A percentile compares a stretch with the other conserved stretches of the same genome.
phyloP scores from a whole-genome alignment of 805 yeast species.

The Metschnikowia amazonensis region DNA sequence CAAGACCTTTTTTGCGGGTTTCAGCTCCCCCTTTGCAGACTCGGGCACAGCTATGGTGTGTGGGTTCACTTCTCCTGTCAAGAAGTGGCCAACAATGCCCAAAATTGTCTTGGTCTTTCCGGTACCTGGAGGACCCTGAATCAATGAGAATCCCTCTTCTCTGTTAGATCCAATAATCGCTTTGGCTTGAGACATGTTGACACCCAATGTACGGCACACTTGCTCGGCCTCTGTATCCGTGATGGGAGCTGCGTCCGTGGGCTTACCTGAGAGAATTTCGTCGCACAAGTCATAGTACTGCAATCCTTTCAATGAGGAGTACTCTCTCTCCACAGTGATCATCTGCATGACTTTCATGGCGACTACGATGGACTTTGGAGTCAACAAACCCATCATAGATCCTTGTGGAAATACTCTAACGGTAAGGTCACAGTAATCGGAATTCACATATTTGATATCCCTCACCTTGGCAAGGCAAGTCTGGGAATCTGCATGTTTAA shows the following conservation, averaged over 20 bases:
- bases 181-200: conserved; percentile 85
- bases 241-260: conserved; percentile 41
- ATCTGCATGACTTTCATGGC: conserved; percentile 79
- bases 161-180: conserved; percentile 76
- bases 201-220: conserved; percentile 49
- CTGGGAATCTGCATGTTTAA: conserved; percentile 29
- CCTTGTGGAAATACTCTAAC: conserved; percentile 60
- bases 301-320: conserved; percentile 73
- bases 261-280: conserved; percentile 62
- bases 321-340: conserved; percentile 93
- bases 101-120: conserved; percentile 97
- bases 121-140: conserved; percentile 99
- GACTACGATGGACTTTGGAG: conserved; percentile 60
- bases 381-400: conserved; percentile 49
- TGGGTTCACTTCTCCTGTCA: conserved; percentile 25
- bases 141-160: conserved; percentile 75
- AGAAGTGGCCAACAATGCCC: conserved; percentile 79
- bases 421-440: conserved; percentile 71
- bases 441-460: conserved; percentile 61
- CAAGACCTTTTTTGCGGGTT: conserved; percentile 52
- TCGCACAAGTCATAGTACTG: conserved; percentile 75
- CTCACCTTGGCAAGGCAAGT: conserved; percentile 79
- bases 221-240: conserved; percentile 35
- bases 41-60: conserved; percentile 22
- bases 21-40: conserved; percentile 26